Conservation (phyloP, 73 alveolate genomes). For the Paraurostyla sp. region DNA sequence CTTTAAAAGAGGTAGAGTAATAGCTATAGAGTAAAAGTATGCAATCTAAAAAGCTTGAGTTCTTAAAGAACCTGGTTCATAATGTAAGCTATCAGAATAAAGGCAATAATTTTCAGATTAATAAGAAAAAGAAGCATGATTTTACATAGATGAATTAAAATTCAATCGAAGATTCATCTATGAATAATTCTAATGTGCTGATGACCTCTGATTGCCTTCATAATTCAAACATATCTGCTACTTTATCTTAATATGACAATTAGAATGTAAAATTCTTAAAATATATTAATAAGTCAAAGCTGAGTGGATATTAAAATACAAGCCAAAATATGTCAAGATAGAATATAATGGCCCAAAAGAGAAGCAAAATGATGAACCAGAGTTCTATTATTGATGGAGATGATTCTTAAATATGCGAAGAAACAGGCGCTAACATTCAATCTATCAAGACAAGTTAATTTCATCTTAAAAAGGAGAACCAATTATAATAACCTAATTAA, state of each 20-base stretch:
- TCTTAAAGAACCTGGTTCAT: neutral
- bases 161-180: neutral
- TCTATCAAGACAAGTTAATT: neutral
- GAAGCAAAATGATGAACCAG: slow-evolving; percentile 23
- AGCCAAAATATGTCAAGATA: neutral
- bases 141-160: neutral
- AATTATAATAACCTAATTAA: neutral
- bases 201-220: slow-evolving; percentile 25
- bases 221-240: slow-evolving; percentile 2
- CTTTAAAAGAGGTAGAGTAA: neutral
- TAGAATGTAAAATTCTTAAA: slow-evolving; percentile 20
- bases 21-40: neutral
- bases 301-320: neutral
- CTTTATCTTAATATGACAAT: slow-evolving; percentile 27
- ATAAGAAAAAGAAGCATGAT: neutral
- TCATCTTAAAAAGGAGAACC: neutral
- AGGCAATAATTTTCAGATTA: neutral
- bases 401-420: slow-evolving; percentile 49
- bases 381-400: slow-evolving; percentile 35
- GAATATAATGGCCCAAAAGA: neutral
- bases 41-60: neutral
- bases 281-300: slow-evolving; percentile 20
- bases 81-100: slow-evolving; percentile 36
- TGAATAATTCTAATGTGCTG: slow-evolving; percentile 3
- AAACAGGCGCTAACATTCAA: neutral